A percentile compares a stretch with the other conserved stretches of the same genome.
Evolutionary conservation across 2,329 filamentous ascomycete species (phyloP).

Genomic region (Talaromyces sp.): DNA sequence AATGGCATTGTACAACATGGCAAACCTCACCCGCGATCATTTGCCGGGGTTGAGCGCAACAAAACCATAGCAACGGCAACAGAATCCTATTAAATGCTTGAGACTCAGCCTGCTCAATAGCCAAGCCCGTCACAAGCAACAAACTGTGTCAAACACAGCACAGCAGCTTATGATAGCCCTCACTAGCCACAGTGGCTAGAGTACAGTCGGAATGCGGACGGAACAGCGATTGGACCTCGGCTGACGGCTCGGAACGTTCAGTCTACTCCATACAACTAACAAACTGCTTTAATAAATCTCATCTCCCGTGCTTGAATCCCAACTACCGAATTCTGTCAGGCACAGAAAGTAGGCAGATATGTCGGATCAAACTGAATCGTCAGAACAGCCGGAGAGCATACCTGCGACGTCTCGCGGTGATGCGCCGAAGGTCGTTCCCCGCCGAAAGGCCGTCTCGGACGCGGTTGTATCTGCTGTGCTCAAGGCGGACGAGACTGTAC

Average conservation of each 20-base stretch:
- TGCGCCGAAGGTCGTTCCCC: slow-evolving; percentile 19
- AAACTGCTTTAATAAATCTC: not conserved
- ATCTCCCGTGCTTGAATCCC: not conserved
- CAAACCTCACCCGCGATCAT: not conserved
- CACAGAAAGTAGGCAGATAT: not conserved
- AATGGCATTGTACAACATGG: not conserved
- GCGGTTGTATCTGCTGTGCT: slow-evolving; percentile 6
- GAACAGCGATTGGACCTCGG: slow-evolving; percentile 12
- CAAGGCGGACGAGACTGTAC: slow-evolving; percentile 21
- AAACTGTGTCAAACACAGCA: not conserved
- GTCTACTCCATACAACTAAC: not conserved
- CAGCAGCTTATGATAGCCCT: not conserved
- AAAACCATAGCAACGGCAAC: not conserved
- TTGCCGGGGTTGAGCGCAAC: not conserved
- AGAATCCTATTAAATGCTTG: not conserved
- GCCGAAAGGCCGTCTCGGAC: slow-evolving; percentile 16
- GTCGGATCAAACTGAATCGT: not conserved
- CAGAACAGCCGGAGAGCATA: not conserved
- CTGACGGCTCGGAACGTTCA: not conserved
- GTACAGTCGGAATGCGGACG: not conserved
- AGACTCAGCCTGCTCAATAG: not conserved
- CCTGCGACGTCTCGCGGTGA: not conserved
- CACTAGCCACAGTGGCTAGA: not conserved
- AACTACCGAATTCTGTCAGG: not conserved
- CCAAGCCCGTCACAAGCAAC: not conserved